Evolutionary conservation across 352 stramenopile genomes (phyloP).

Genomic region (Halophytophthora polymorphica): DNA sequence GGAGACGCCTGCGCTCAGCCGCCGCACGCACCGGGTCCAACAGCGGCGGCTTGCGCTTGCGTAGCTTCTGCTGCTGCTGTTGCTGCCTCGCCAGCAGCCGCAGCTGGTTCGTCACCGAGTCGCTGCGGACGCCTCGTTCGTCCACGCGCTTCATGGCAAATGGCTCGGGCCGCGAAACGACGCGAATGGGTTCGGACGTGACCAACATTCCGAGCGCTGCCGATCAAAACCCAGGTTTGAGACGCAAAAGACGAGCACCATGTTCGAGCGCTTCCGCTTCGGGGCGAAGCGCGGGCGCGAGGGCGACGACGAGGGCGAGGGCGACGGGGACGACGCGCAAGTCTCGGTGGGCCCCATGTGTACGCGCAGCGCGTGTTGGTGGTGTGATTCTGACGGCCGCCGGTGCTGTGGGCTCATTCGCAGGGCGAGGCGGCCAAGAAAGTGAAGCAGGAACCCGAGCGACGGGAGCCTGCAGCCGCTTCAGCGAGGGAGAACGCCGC

Average conservation of each 20-base stretch:
- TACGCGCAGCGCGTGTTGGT: no score
- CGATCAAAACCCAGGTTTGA: no score
- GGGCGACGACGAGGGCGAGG: conserved; percentile 1
- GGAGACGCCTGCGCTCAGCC: no score
- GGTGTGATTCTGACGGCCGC: no score
- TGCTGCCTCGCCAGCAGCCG: conserved; percentile 31
- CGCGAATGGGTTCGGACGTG: not conserved
- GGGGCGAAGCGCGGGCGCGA: conserved; percentile 41
- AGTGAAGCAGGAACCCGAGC: conserved; percentile 4
- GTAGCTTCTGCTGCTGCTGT: conserved; percentile 3
- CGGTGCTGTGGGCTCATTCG: no score
- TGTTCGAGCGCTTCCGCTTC: conserved; percentile 67
- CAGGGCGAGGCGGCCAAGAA: no score
- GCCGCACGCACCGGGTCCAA: conserved; percentile 20
- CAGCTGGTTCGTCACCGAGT: conserved; percentile 46
- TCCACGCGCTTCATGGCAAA: conserved; percentile 4
- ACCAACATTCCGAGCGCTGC: no score
- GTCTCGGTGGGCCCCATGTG: no score
- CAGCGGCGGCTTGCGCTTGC: conserved; percentile 11
- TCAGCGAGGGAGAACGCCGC: conserved; percentile 3
- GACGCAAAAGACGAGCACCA: conserved; percentile 12
- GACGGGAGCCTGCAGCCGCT: conserved; percentile 11
- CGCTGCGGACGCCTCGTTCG: conserved; percentile 32
- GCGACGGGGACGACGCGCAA: not conserved
- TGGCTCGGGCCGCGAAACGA: not conserved